Conservation (phyloP, 1,284 basidiomycete species). For the Irpex sp. region DNA sequence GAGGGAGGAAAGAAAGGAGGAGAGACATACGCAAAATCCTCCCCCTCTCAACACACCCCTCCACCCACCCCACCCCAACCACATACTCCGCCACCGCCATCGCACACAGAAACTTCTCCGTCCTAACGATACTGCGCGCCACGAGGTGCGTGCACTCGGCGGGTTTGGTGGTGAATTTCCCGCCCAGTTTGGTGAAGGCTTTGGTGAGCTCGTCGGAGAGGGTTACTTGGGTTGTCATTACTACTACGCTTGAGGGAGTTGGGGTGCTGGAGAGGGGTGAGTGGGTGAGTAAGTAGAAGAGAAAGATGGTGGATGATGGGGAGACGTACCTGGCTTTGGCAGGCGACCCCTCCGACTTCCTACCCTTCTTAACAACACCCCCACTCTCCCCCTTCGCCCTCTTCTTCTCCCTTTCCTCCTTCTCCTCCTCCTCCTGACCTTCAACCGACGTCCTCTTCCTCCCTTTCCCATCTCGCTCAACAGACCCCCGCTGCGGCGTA, state of each 20-base stretch:
- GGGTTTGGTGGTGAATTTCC: constrained; percentile 52
- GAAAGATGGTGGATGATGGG: no score
- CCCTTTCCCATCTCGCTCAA: constrained; percentile 6
- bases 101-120: constrained; percentile 79
- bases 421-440: constrained; percentile 12
- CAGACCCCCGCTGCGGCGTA: constrained; percentile 7
- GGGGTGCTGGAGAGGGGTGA: background rate
- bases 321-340: no score
- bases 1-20: background rate
- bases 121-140: constrained; percentile 61
- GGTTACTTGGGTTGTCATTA: constrained; percentile 58
- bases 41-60: constrained; percentile 47
- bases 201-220: constrained; percentile 50
- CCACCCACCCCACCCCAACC: constrained; percentile 63
- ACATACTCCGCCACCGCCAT: constrained; percentile 57
- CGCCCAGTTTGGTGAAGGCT: constrained; percentile 56
- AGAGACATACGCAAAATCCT: constrained; percentile 55
- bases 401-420: constrained; percentile 21
- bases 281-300: no score
- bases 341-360: background rate
- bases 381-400: constrained; percentile 25
- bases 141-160: constrained; percentile 74
- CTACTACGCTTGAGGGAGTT: constrained; percentile 24
- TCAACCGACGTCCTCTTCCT: background rate
- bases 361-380: constrained; percentile 20